These are phyloP conservation scores for Sordariomycetes sp. DNA, from an alignment of 2,329 filamentous ascomycete species.

Conservation along the genomic window DNA sequence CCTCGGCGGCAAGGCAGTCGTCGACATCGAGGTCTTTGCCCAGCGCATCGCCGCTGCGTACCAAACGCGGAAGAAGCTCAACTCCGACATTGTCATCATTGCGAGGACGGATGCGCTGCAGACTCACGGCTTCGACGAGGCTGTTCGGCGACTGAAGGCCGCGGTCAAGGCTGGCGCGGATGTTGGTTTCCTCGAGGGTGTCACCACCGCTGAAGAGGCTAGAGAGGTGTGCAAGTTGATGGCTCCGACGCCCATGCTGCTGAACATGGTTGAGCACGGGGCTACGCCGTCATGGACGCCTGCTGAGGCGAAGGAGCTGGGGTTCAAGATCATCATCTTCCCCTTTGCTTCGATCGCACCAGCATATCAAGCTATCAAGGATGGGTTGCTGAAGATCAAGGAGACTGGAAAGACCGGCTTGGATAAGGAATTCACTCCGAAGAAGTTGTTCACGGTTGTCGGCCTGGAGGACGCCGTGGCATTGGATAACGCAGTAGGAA, in stretches of 20 bases:
- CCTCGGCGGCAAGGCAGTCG: constrained; percentile 50
- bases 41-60: constrained; percentile 47
- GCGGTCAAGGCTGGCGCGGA: constrained; percentile 49
- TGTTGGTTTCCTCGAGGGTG: constrained; percentile 50
- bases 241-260: constrained; percentile 38
- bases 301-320: constrained; percentile 42
- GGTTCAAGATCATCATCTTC: constrained; percentile 51
- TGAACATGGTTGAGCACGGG: constrained; percentile 50
- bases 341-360: constrained; percentile 39
- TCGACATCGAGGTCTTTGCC: constrained; percentile 38
- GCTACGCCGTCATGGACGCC: constrained; percentile 43
- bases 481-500: constrained; percentile 25
- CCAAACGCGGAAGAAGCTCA: constrained; percentile 33
- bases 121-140: constrained; percentile 45
- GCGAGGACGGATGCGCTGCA: constrained; percentile 55
- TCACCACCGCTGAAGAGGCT: constrained; percentile 40
- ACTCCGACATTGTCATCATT: constrained; percentile 53
- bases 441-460: constrained; percentile 39
- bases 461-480: constrained; percentile 38
- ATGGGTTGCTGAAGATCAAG: constrained; percentile 26
- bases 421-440: constrained; percentile 31
- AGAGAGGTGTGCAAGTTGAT: constrained; percentile 33
- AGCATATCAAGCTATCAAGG: constrained; percentile 31
- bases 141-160: constrained; percentile 36
- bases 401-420: constrained; percentile 21